Percentiles rank a stretch among this genome's conserved stretches.
Evolutionary conservation across 2,329 filamentous ascomycete species (phyloP).

Genomic region (Trichoderma hamatum): DNA sequence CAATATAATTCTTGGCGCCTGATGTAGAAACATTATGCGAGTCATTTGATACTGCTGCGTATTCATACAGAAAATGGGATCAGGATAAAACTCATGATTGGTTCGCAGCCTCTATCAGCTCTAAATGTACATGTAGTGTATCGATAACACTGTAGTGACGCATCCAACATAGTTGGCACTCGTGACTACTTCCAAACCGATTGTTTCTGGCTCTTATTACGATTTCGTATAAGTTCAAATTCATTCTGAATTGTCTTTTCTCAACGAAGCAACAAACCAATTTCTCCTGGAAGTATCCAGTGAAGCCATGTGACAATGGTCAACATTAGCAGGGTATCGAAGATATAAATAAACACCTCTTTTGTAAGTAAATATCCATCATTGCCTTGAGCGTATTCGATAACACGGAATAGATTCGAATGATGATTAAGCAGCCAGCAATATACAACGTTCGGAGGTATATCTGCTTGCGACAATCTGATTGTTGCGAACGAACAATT

Average conservation of each 20-base stretch:
- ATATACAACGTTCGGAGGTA: conserved; percentile 44
- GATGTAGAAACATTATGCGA: background rate
- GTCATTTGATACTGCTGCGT: background rate
- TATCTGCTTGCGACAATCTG: conserved; percentile 38
- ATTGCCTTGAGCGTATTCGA: conserved; percentile 52
- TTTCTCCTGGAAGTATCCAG: conserved; percentile 31
- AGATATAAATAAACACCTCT: conserved; percentile 49
- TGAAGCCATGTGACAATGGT: conserved; percentile 31
- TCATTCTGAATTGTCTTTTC: conserved; percentile 6
- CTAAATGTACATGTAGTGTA: background rate
- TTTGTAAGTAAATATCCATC: conserved; percentile 45
- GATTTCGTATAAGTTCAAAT: background rate
- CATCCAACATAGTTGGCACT: background rate
- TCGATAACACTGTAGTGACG: background rate
- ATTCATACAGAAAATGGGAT: background rate
- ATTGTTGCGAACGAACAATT: conserved; percentile 11
- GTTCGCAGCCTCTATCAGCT: background rate
- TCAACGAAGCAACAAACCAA: conserved; percentile 48
- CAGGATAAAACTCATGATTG: background rate
- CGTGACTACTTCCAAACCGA: background rate
- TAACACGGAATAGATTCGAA: conserved; percentile 49
- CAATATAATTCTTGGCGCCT: background rate
- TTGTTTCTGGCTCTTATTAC: background rate
- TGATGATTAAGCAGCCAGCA: conserved; percentile 45
- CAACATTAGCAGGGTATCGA: conserved; percentile 42